phyloP scores from a whole-genome alignment of 768 basidiomycete species.

The Erythrobasidium yunnanense region DNA sequence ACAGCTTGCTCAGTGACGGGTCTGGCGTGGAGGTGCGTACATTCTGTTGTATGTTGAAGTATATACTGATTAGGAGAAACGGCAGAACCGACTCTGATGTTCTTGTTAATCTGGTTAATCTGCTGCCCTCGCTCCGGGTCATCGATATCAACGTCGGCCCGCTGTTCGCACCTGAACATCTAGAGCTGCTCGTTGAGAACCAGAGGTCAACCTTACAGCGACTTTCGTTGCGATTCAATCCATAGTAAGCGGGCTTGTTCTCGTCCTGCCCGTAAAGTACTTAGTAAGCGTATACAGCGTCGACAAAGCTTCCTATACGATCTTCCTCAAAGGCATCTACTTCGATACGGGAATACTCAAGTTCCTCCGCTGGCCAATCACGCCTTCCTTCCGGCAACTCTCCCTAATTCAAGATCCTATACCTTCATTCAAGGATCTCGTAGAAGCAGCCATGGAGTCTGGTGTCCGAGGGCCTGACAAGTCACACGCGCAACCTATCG shows the following conservation, averaged over 20 bases:
- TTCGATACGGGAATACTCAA: slow-evolving; percentile 62
- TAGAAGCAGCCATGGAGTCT: slow-evolving; percentile 26
- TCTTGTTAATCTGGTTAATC: slow-evolving; percentile 46
- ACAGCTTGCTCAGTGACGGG: background rate
- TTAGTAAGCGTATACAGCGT: slow-evolving; percentile 1
- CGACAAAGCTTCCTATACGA: slow-evolving; percentile 22
- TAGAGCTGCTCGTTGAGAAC: slow-evolving; percentile 56
- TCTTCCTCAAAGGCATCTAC: slow-evolving; percentile 44
- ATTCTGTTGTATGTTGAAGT: slow-evolving; percentile 28
- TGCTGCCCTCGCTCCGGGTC: slow-evolving; percentile 49
- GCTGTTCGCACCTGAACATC: slow-evolving; percentile 68
- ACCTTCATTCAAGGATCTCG: slow-evolving; percentile 37
- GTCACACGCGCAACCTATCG: slow-evolving; percentile 72
- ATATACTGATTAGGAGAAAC: background rate
- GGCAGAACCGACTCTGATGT: slow-evolving; percentile 34
- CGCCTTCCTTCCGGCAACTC: slow-evolving; percentile 40
- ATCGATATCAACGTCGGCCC: slow-evolving; percentile 64
- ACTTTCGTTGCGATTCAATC: slow-evolving; percentile 64
- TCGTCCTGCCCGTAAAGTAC: background rate
- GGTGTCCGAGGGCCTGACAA: slow-evolving; percentile 30
- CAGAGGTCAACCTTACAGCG: slow-evolving; percentile 48
- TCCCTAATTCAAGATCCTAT: slow-evolving; percentile 43
- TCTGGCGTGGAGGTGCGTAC: slow-evolving; percentile 31
- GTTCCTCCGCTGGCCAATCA: slow-evolving; percentile 55
- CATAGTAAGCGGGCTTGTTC: slow-evolving; percentile 47